phyloP scores from a whole-genome alignment of 1,139 yeast species.

The Yamadazyma diddensiae region DNA sequence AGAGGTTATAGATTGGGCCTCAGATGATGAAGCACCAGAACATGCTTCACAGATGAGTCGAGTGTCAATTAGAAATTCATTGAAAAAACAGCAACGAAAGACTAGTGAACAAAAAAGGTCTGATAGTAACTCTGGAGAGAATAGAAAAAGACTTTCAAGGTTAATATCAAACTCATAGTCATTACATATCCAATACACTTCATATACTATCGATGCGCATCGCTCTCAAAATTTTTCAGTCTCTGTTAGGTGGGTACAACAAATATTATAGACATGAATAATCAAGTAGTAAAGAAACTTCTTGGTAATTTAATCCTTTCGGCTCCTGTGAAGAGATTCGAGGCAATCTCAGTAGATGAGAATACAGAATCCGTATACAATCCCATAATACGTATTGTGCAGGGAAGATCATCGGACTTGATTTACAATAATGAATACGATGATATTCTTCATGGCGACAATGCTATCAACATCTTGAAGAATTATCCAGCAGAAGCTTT shows the following conservation, averaged over 20 bases:
- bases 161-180: constrained; percentile 8
- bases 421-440: constrained; percentile 17
- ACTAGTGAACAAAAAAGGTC: constrained; percentile 31
- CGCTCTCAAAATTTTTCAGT: constrained; percentile 2
- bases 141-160: constrained; percentile 13
- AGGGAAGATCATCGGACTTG: constrained; percentile 27
- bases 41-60: constrained; percentile 40
- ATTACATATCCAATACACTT: constrained; percentile 1
- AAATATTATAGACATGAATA: constrained; percentile 2
- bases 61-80: constrained; percentile 39
- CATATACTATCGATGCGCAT: not conserved
- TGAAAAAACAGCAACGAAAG: constrained; percentile 33
- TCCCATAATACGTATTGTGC: constrained; percentile 13
- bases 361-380: constrained; percentile 6
- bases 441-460: constrained; percentile 13
- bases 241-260: not conserved
- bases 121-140: constrained; percentile 28
- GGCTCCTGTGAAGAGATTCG: constrained; percentile 8
- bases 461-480: constrained; percentile 12
- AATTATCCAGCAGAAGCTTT: constrained; percentile 22
- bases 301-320: constrained; percentile 14
- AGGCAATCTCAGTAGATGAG: constrained; percentile 1
- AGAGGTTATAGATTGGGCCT: constrained; percentile 48
- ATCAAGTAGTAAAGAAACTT: constrained; percentile 10
- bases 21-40: constrained; percentile 46